Base-by-base conservation (phyloP, 805 yeast species). In the Kodamaea laetipori region DNA sequence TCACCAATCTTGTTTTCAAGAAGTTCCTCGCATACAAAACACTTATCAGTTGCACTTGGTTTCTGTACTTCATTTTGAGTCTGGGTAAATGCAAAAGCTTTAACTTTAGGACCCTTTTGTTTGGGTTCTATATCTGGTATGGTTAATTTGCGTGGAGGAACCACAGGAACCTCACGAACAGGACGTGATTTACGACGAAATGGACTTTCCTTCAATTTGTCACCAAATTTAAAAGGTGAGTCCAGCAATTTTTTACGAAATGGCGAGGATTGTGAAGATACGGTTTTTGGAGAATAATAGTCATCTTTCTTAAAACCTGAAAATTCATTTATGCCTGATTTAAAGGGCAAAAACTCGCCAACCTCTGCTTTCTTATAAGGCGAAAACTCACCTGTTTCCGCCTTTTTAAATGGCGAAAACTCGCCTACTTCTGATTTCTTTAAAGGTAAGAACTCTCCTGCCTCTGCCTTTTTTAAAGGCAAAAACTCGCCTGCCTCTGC, bases 1-100 rank as follows among this genome's bases (percentile, higher is more conserved):
- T 71, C 65, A 13, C 59, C 59, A 19, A 76, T 61, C 37, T 73
- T 75, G 21, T 72, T 67, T 12, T 69, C 66, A 4, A 81, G 57
- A 2, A 71, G 65, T 39, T 81, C 81, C 5, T 73, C 73, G 55
- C 89, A 82, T 11, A 82, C 66, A 41, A 72, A 71, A 47, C 80
- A 81, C 10, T 17, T 24, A 13, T 43, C 46, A 11, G 19, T 39
- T 5, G 36, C 26, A n/a, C 13, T 27, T 2, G 44, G 41, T 12
- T 30, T 36, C 21, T 30, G 36, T 6, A 34, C 13, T 10, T 36
- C 10, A 3, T 23, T 23, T 19, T 47, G 52, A 4, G 53, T 47
- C 39, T 58, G 56, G 8, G 54, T 35, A 38, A 53, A 54, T 4
- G 53, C 47, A 39, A 47, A 58, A 2, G 63, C 63, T 36, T 55